These are phyloP conservation scores for Yamadazyma conglobata DNA, from an alignment of 1,139 yeast genomes.

Conservation along the genomic window DNA sequence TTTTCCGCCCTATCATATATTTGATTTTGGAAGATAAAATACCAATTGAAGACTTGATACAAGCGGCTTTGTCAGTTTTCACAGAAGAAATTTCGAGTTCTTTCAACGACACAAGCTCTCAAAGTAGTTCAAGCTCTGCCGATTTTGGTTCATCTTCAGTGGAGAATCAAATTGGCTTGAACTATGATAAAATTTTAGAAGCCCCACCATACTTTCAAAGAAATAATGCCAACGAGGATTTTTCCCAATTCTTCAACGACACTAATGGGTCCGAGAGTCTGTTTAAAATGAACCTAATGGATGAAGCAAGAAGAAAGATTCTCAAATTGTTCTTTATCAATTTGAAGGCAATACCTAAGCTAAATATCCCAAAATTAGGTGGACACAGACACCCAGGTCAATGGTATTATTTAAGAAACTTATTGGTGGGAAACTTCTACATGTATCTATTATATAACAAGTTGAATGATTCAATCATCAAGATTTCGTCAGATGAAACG, in stretches of 20 bases:
- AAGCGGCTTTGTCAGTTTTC: constrained; percentile 22
- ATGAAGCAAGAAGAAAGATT: constrained; percentile 21
- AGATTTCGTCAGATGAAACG: constrained; percentile 7
- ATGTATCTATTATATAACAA: constrained; percentile 37
- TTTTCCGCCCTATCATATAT: constrained; percentile 37
- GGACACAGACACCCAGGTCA: constrained; percentile 43
- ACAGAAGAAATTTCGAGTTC: constrained; percentile 7
- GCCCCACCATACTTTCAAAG: constrained; percentile 31
- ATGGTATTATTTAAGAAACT: constrained; percentile 41
- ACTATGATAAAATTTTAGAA: constrained; percentile 25
- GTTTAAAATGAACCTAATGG: constrained; percentile 16
- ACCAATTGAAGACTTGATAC: constrained; percentile 21
- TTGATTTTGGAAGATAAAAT: constrained; percentile 32
- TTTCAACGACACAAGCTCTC: constrained; percentile 5
- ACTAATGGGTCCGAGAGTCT: constrained; percentile 8
- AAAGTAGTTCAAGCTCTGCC: constrained; percentile 5
- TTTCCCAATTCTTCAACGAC: constrained; percentile 23
- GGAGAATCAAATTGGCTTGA: constrained; percentile 17
- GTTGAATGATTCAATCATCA: constrained; percentile 21
- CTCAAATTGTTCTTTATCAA: constrained; percentile 25
- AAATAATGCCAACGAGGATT: constrained; percentile 32
- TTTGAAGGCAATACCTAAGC: constrained; percentile 29
- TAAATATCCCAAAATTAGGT: constrained; percentile 35
- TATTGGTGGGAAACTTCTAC: constrained; percentile 37
- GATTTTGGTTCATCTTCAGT: constrained; percentile 12